These are phyloP conservation scores for Nigrospora sphaerica DNA, from an alignment of 2,329 filamentous ascomycete genomes.

Conservation along the genomic window DNA sequence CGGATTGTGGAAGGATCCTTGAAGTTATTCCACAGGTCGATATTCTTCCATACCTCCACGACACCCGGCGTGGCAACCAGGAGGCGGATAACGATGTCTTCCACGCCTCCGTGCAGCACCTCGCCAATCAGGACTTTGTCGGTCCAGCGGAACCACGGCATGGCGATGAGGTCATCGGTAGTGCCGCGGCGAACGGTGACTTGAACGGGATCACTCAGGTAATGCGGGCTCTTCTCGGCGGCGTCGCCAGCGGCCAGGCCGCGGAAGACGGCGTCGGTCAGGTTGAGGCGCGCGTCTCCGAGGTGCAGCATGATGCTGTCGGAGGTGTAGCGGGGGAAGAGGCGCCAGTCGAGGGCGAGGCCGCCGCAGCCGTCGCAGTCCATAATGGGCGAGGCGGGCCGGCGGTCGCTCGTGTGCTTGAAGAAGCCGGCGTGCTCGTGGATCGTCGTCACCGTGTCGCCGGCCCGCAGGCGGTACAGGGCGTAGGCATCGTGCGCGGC, in stretches of 20 bases:
- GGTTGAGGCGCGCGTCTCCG: slow-evolving; percentile 2
- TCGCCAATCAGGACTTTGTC: slow-evolving; percentile 5
- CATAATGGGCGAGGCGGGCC: neutral
- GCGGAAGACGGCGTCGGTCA: slow-evolving; percentile 4
- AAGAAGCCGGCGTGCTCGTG: neutral
- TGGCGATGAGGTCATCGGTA: slow-evolving; percentile 1
- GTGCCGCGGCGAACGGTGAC: neutral
- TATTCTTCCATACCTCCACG: slow-evolving; percentile 7
- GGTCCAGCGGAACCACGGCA: slow-evolving; percentile 7
- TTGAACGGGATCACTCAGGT: neutral
- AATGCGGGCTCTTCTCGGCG: neutral
- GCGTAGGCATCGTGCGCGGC: slow-evolving; percentile 1
- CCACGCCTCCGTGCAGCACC: neutral
- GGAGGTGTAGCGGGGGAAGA: neutral
- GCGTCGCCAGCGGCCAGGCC: neutral
- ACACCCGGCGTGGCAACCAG: slow-evolving; percentile 1
- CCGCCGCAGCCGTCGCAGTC: neutral
- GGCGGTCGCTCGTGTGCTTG: neutral
- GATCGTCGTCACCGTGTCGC: slow-evolving; percentile 2
- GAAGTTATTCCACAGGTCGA: slow-evolving; percentile 2
- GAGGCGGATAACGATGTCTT: slow-evolving; percentile 3
- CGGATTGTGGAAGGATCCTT: neutral
- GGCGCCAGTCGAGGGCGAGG: slow-evolving; percentile 5
- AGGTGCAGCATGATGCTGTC: slow-evolving; percentile 5
- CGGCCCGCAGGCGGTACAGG: neutral